Evolutionary conservation across 1,284 basidiomycete genomes (phyloP).

Genomic region (Lentinus polychrous): DNA sequence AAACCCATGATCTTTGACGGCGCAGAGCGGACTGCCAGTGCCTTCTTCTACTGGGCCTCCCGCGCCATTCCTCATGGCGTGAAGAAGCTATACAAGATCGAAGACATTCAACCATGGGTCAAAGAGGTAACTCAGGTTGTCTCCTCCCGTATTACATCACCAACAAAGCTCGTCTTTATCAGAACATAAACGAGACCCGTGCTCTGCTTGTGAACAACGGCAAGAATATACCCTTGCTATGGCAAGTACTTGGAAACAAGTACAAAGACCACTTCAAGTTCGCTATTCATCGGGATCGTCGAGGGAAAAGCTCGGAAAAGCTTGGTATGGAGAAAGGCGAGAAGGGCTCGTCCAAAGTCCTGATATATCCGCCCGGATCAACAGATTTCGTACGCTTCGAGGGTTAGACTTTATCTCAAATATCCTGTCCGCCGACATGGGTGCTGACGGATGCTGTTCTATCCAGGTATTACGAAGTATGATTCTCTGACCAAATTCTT

Average conservation of each 20-base stretch:
- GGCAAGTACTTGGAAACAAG: constrained; percentile 79
- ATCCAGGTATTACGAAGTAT: constrained; percentile 54
- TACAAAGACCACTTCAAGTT: constrained; percentile 62
- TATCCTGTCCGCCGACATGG: not conserved
- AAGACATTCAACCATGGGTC: constrained; percentile 57
- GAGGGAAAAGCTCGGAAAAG: constrained; percentile 48
- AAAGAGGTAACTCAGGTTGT: constrained; percentile 39
- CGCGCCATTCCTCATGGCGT: constrained; percentile 64
- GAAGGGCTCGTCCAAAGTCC: constrained; percentile 54
- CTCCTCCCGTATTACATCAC: not conserved
- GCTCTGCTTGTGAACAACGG: constrained; percentile 71
- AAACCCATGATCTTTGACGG: constrained; percentile 67
- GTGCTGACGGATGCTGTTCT: not conserved
- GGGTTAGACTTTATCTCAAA: constrained; percentile 34
- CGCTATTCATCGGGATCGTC: constrained; percentile 62
- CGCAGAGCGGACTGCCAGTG: constrained; percentile 64
- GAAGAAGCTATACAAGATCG: constrained; percentile 55
- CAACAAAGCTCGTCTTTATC: not conserved
- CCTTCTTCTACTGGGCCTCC: constrained; percentile 74
- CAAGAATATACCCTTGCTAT: constrained; percentile 76
- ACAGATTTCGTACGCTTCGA: constrained; percentile 49
- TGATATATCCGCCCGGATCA: constrained; percentile 57
- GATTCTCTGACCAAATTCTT: constrained; percentile 65
- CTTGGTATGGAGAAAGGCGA: constrained; percentile 49
- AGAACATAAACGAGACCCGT: constrained; percentile 54